Evolutionary conservation across 116 monocot genomes (phyloP).

Genomic region (Posidonia oceanica): DNA sequence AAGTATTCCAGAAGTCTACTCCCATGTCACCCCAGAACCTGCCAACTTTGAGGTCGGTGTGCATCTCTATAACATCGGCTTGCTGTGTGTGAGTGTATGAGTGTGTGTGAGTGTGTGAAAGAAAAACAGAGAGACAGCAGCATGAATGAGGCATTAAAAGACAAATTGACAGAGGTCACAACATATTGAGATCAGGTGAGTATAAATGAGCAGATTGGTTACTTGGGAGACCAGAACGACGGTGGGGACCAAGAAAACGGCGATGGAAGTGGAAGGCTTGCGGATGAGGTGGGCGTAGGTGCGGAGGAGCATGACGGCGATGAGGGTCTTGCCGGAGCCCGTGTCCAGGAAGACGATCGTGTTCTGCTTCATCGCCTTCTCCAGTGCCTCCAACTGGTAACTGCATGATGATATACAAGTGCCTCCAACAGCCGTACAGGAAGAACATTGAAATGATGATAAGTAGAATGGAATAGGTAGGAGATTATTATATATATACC

Average conservation of each 20-base stretch:
- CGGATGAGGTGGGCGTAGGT: constrained; percentile 30
- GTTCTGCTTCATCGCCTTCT: constrained; percentile 36
- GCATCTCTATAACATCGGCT: constrained; percentile 44
- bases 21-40: constrained; percentile 70
- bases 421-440: neutral
- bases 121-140: too few species aligned
- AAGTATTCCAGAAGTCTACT: constrained; percentile 45
- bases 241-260: constrained; percentile 57
- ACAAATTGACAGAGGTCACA: too few species aligned
- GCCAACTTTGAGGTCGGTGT: constrained; percentile 49
- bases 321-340: constrained; percentile 62
- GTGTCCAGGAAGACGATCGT: constrained; percentile 60
- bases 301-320: constrained; percentile 61
- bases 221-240: constrained; percentile 40
- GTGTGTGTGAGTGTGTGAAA: too few species aligned
- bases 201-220: too few species aligned
- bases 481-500: too few species aligned
- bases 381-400: constrained; percentile 62
- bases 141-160: too few species aligned
- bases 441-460: too few species aligned
- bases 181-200: too few species aligned
- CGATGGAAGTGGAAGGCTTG: constrained; percentile 34
- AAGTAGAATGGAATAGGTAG: too few species aligned
- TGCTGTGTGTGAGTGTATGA: constrained; percentile 18
- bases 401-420: neutral